phyloP scores from a whole-genome alignment of 306 rosid species.

The Glycyrrhiza uralensis region DNA sequence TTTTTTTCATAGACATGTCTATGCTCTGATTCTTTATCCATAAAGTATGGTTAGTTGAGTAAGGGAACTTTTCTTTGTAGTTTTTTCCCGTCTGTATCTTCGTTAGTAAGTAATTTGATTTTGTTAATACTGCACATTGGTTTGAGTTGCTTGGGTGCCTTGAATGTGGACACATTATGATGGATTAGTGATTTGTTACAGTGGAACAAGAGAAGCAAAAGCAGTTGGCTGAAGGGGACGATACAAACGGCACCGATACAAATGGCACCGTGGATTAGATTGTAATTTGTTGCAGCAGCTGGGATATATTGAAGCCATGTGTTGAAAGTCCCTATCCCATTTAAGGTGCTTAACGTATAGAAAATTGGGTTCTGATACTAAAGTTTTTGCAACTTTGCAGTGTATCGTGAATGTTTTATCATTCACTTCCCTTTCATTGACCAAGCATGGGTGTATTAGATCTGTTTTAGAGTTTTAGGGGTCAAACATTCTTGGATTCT shows the following conservation, averaged over 20 bases:
- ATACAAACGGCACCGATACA: constrained; percentile 35
- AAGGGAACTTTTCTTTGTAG: neutral
- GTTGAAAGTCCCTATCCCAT: neutral
- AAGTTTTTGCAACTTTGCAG: neutral
- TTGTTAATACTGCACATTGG: neutral
- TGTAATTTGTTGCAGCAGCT: neutral
- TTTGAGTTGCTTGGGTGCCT: neutral
- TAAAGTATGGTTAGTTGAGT: neutral
- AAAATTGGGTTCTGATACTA: neutral
- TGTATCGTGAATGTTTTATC: neutral
- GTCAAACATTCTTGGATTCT: neutral
- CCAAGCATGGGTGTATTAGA: neutral
- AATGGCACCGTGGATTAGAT: constrained; percentile 37
- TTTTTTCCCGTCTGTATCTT: neutral
- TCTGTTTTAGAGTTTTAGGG: neutral
- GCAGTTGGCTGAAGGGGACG: constrained; percentile 63
- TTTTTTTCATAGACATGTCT: neutral
- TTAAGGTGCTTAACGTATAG: neutral
- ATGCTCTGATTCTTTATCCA: neutral
- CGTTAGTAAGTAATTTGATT: neutral
- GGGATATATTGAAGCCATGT: neutral
- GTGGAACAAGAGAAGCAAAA: constrained; percentile 85
- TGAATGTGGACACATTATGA: constrained; percentile 2
- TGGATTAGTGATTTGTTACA: constrained; percentile 23
- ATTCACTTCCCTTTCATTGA: neutral